Percentiles rank a stretch among this genome's conserved stretches.
These are phyloP conservation scores for Synchytrium microbalum DNA, from an alignment of 371 early-diverging fungal genomes.

Conservation along the genomic window DNA sequence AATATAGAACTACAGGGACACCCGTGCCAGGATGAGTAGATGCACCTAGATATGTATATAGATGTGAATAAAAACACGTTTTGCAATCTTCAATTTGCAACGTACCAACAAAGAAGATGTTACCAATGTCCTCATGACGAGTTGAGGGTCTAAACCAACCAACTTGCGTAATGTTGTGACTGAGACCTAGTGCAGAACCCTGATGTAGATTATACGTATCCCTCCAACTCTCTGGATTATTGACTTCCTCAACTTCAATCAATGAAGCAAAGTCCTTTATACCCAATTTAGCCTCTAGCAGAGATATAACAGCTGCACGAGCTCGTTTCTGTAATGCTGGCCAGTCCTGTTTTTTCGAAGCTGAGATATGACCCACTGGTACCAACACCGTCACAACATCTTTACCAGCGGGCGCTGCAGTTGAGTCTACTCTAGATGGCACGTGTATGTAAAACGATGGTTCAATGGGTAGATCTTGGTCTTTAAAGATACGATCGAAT, in stretches of 20 bases:
- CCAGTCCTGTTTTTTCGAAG: constrained; percentile 21
- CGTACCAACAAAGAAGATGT: constrained; percentile 53
- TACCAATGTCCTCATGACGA: constrained; percentile 44
- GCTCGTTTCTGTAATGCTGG: constrained; percentile 34
- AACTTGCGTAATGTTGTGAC: constrained; percentile 51
- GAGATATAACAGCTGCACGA: constrained; percentile 38
- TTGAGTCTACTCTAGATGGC: constrained; percentile 50
- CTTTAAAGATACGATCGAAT: constrained; percentile 53
- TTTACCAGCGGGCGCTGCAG: constrained; percentile 46
- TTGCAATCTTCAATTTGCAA: neutral
- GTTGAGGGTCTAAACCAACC: constrained; percentile 53
- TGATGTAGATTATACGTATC: constrained; percentile 52
- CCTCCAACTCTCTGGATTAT: constrained; percentile 51
- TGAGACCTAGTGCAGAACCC: constrained; percentile 53
- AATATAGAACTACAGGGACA: constrained; percentile 56
- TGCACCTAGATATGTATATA: constrained; percentile 23
- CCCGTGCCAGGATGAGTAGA: constrained; percentile 63
- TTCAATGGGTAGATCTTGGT: constrained; percentile 37
- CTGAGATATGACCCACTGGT: constrained; percentile 44
- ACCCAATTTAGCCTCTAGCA: constrained; percentile 32
- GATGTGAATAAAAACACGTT: neutral
- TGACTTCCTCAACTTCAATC: constrained; percentile 50
- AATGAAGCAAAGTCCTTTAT: constrained; percentile 32
- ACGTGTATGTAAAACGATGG: constrained; percentile 57
- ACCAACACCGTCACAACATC: constrained; percentile 51